Percentiles rank a stretch among this genome's conserved stretches.
Conservation (phyloP, 257 asterid genomes). For the Solanum raphanifolium region DNA sequence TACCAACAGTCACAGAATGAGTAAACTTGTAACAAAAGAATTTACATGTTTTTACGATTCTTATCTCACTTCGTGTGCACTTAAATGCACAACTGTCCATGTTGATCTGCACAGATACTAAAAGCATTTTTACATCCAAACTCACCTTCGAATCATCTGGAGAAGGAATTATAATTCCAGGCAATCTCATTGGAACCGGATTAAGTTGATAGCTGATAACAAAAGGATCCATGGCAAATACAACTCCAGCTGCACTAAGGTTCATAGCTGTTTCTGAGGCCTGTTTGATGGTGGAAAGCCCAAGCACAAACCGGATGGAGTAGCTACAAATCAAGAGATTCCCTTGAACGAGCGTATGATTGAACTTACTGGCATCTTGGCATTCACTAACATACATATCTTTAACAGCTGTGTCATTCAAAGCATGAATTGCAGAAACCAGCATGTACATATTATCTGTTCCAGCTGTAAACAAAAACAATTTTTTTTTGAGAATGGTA, state of each 20-base stretch:
- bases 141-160: conserved; percentile 82
- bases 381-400: conserved; percentile 89
- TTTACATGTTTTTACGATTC: neutral
- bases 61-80: neutral
- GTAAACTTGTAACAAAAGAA: neutral
- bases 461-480: conserved; percentile 49
- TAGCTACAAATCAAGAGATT: conserved; percentile 89
- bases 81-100: neutral
- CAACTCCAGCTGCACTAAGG: conserved; percentile 87
- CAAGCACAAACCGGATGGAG: conserved; percentile 94
- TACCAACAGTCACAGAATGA: neutral
- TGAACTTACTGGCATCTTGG: conserved; percentile 66
- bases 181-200: conserved; percentile 71
- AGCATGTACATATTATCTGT: conserved; percentile 52
- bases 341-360: conserved; percentile 52
- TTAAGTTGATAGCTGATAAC: conserved; percentile 85
- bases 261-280: conserved; percentile 75
- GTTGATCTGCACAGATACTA: neutral
- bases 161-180: conserved; percentile 82
- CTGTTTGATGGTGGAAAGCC: conserved; percentile 78
- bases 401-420: conserved; percentile 31
- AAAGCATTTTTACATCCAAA: conserved; percentile 1
- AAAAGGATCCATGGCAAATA: conserved; percentile 90
- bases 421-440: conserved; percentile 76
- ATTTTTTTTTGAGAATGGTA: neutral